Base-by-base conservation (phyloP, 2,329 filamentous ascomycete genomes). In the Apiospora marii region DNA sequence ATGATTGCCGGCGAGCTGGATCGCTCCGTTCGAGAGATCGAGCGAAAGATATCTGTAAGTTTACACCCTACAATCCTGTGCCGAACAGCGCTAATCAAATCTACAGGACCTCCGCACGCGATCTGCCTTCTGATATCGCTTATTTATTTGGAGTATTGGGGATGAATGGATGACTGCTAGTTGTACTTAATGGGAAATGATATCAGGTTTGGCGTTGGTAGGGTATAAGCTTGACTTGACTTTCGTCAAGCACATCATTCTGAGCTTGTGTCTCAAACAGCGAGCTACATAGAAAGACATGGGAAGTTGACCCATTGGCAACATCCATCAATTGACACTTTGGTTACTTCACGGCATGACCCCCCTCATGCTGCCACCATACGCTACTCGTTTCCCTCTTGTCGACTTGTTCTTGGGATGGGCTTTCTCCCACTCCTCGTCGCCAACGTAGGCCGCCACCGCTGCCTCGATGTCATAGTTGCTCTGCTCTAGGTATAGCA, bases 1-100 rank as follows among this genome's bases (percentile, higher is more conserved):
- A 95, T 95, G 90, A 97, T 99, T 85, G 96, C 96, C 2, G 95
- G 90, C 69, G 96, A 98, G 83, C 83, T 98, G 77, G 96, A 98
- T 83, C 92, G 96, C 73, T 96, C 94, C 58, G 92, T 98, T 71
- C 86, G 94, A 77, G 94, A 98, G 84, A 96, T 99, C 79, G 97
- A 99, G 87, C 92, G 96, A 79, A 98, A 98, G 85, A 96, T 99
- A 80, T 95, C 93, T 73, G 88, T 88, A 79, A 80, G 86, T 82
- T 70, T n/a, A n/a, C 13, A 22, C 16, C n/a, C 1, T 5, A 10
- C 12, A 4, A 8, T 5, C 37, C 19, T 30, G 16, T 24, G 30
- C 7, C 22, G 53, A 13, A 19, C 30, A 34, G 0, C 68, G 70
- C 79, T 84, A 76, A 83, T 74, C 46, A 41, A 48, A 13, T 24